phyloP scores from a whole-genome alignment of 306 rosid species.

The Quercus robur region DNA sequence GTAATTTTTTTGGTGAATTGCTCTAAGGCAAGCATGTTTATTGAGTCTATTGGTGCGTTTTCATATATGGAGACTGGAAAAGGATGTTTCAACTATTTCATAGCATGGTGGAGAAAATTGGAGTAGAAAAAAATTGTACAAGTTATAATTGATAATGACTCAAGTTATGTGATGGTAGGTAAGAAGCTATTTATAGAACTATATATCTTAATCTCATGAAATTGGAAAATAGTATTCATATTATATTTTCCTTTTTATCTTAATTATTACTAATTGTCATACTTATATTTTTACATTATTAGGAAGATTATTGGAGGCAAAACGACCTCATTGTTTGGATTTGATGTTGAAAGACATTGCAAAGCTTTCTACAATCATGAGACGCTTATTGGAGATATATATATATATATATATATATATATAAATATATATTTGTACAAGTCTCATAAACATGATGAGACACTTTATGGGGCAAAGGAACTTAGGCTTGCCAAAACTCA shows the following conservation, averaged over 20 bases:
- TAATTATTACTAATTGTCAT: not conserved
- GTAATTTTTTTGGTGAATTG: no score
- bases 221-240: not conserved
- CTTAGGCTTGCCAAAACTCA: not conserved
- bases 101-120: not conserved
- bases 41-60: no score
- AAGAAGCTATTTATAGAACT: not conserved
- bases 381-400: not conserved
- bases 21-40: no score
- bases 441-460: not conserved
- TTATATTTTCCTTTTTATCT: not conserved
- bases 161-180: not conserved
- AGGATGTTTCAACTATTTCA: not conserved
- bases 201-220: not conserved
- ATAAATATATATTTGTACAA: not conserved
- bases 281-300: not conserved
- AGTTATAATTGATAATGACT: not conserved
- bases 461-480: not conserved
- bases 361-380: no score
- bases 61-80: not conserved
- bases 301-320: not conserved
- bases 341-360: no score
- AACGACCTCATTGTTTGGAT: no score
- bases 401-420: not conserved
- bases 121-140: not conserved